These are phyloP conservation scores for Aspergillus felis DNA, from an alignment of 2,329 filamentous ascomycete species.

Conservation along the genomic window DNA sequence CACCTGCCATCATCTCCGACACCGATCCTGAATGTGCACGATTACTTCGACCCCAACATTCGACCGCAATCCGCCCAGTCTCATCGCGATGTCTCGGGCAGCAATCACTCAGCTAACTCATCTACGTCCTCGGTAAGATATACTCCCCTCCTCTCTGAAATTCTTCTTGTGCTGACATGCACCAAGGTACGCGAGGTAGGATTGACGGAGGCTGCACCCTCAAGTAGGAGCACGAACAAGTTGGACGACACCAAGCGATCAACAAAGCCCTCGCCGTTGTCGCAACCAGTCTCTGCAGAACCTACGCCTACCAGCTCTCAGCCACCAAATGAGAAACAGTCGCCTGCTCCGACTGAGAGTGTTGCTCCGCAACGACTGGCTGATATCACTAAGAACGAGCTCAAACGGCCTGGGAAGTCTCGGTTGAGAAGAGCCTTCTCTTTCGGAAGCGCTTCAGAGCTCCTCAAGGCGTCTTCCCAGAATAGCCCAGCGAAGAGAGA, in stretches of 20 bases:
- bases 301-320: slow-evolving; percentile 21
- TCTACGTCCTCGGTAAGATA: slow-evolving; percentile 64
- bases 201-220: slow-evolving; percentile 17
- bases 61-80: slow-evolving; percentile 38
- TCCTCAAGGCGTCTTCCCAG: slow-evolving; percentile 69
- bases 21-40: slow-evolving; percentile 30
- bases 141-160: neutral
- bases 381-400: slow-evolving; percentile 79
- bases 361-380: slow-evolving; percentile 80
- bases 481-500: slow-evolving; percentile 49
- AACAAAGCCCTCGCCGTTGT: slow-evolving; percentile 68
- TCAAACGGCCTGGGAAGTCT: slow-evolving; percentile 75
- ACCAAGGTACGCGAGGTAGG: slow-evolving; percentile 21
- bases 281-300: slow-evolving; percentile 59
- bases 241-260: slow-evolving; percentile 65
- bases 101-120: slow-evolving; percentile 48
- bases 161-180: slow-evolving; percentile 1
- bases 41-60: slow-evolving; percentile 29
- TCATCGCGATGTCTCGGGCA: slow-evolving; percentile 61
- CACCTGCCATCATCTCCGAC: slow-evolving; percentile 30
- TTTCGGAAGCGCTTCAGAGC: slow-evolving; percentile 90
- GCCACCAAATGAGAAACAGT: slow-evolving; percentile 24
- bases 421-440: slow-evolving; percentile 88
- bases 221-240: slow-evolving; percentile 43
- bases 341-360: slow-evolving; percentile 46